Evolutionary conservation across 1,139 yeast species (phyloP).

Genomic region (Blastobotrys illinoisensis): DNA sequence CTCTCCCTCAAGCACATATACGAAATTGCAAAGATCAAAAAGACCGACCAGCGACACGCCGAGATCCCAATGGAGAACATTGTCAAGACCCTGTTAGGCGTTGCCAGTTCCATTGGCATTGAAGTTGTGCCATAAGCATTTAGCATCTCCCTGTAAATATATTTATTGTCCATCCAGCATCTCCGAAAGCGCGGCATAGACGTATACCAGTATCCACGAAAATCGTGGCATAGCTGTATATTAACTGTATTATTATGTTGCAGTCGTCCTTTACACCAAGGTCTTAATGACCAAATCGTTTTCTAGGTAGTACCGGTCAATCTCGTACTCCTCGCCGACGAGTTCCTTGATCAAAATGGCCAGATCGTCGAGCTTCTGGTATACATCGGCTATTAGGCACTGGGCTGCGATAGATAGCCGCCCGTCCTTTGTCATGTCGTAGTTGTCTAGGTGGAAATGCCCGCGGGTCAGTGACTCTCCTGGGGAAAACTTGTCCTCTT

Average conservation of each 20-base stretch:
- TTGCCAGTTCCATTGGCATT: conserved; percentile 85
- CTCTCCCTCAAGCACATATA: conserved; percentile 83
- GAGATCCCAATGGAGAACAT: conserved; percentile 66
- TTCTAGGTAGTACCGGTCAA: conserved; percentile 13
- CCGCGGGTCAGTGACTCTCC: background rate
- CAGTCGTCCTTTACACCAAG: background rate
- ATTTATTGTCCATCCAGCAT: background rate
- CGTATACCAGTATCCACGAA: too few species aligned
- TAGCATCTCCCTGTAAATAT: background rate
- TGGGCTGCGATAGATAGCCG: conserved; percentile 24
- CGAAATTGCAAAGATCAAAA: conserved; percentile 91
- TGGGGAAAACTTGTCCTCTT: background rate
- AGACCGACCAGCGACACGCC: conserved; percentile 59
- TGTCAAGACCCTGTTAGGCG: conserved; percentile 76
- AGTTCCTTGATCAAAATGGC: conserved; percentile 25
- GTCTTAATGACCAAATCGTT: background rate
- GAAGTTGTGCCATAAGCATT: conserved; percentile 59
- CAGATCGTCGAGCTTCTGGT: conserved; percentile 26
- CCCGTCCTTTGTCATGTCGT: conserved; percentile 20
- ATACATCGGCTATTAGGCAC: conserved; percentile 23
- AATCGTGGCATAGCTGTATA: too few species aligned
- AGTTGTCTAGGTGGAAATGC: background rate
- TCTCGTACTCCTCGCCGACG: conserved; percentile 30
- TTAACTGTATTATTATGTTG: too few species aligned
- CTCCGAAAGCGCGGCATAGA: too few species aligned